Conservation (phyloP, 2,329 filamentous ascomycete genomes). For the Emmonsiellopsis sp. region DNA sequence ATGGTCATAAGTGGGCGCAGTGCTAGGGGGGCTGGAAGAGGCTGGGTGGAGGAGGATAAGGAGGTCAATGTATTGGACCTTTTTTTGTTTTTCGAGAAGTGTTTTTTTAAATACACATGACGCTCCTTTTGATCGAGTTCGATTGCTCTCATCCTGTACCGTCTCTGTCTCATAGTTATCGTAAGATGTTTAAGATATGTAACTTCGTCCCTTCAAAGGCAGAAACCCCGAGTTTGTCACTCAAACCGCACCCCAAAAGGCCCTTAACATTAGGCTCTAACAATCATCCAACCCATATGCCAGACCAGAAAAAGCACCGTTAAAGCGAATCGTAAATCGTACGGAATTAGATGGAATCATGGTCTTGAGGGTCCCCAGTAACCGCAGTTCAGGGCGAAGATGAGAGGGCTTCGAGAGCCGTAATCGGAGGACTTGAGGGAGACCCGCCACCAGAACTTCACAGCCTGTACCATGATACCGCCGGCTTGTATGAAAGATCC, state of each 20-base stretch:
- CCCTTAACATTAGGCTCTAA: no score
- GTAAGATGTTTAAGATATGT: no score
- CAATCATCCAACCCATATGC: slow-evolving; percentile 17
- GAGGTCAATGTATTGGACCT: no score
- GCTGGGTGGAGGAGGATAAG: no score
- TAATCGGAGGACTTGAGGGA: slow-evolving; percentile 10
- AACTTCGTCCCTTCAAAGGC: no score
- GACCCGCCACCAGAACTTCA: slow-evolving; percentile 8
- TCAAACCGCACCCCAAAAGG: no score
- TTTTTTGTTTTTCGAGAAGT: no score
- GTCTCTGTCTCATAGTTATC: neutral
- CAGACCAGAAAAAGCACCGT: slow-evolving; percentile 10
- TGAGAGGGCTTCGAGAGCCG: slow-evolving; percentile 12
- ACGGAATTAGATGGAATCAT: slow-evolving; percentile 9
- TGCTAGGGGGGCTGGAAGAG: no score
- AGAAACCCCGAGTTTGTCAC: no score
- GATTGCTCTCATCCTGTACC: neutral
- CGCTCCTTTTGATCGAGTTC: no score
- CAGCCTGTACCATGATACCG: slow-evolving; percentile 9
- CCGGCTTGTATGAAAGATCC: slow-evolving; percentile 11
- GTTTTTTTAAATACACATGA: no score
- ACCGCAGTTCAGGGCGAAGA: slow-evolving; percentile 14
- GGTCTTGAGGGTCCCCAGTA: slow-evolving; percentile 9
- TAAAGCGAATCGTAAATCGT: slow-evolving; percentile 12
- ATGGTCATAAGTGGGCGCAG: no score